Evolutionary conservation across 345 rosid species (phyloP).

Genomic region (Boechera divaricarpa): DNA sequence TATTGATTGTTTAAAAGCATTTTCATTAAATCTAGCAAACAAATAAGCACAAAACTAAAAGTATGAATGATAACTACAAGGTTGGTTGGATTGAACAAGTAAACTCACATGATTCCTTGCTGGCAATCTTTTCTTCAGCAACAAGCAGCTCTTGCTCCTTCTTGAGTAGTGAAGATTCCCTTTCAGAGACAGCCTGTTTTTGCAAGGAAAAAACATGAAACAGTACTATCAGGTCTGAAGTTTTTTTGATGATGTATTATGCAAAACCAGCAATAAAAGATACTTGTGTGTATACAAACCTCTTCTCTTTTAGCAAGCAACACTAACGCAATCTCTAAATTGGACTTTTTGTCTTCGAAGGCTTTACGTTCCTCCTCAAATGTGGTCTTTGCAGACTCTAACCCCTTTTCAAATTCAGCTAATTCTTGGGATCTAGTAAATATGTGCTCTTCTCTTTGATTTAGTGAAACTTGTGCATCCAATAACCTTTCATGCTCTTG

Average conservation of each 20-base stretch:
- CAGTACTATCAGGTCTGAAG: constrained; percentile 19
- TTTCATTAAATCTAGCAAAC: constrained; percentile 4
- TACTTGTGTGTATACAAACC: constrained; percentile 53
- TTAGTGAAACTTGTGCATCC: constrained; percentile 73
- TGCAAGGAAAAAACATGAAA: constrained; percentile 25
- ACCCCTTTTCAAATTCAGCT: constrained; percentile 58
- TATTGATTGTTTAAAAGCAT: constrained; percentile 27
- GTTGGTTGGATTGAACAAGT: constrained; percentile 27
- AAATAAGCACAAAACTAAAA: constrained; percentile 23
- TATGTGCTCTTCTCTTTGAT: constrained; percentile 84
- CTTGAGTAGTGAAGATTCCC: constrained; percentile 64
- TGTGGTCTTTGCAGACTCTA: constrained; percentile 60
- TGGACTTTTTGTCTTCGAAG: constrained; percentile 61
- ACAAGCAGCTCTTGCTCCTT: constrained; percentile 77
- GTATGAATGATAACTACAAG: constrained; percentile 19
- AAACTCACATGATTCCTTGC: constrained; percentile 82
- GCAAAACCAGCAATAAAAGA: constrained; percentile 20
- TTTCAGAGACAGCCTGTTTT: constrained; percentile 60
- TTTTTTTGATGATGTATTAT: not conserved
- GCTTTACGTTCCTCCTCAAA: constrained; percentile 62
- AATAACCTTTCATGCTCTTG: constrained; percentile 82
- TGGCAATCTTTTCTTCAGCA: constrained; percentile 70
- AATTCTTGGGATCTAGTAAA: constrained; percentile 72
- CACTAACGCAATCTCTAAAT: constrained; percentile 57
- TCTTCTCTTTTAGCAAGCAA: constrained; percentile 70